Conservation (phyloP, 1,284 basidiomycete genomes). For the Schizophyllum commune region DNA sequence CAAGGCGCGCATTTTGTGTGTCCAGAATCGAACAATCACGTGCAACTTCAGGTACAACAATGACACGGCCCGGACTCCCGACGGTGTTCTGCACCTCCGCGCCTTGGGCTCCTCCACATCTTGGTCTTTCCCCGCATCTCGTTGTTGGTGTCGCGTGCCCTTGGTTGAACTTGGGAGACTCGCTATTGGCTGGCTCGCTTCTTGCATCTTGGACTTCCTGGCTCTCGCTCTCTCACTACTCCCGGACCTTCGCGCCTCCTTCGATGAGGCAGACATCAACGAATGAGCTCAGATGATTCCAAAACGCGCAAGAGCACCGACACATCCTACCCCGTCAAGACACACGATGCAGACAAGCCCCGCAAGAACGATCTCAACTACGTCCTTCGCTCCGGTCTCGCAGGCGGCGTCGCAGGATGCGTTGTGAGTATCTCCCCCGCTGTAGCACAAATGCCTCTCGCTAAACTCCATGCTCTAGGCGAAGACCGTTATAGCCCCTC, state of each 20-base stretch:
- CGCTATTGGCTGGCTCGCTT: no score
- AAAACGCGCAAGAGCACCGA: background rate
- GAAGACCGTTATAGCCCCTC: constrained; percentile 94
- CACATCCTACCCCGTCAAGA: no score
- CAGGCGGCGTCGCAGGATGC: constrained; percentile 91
- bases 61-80: background rate
- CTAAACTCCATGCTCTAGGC: constrained; percentile 45
- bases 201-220: background rate
- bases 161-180: no score
- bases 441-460: constrained; percentile 8
- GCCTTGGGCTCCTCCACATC: no score
- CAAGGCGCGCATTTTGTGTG: background rate
- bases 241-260: background rate
- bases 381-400: constrained; percentile 75
- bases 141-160: no score
- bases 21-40: background rate
- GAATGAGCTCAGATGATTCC: background rate
- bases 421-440: constrained; percentile 52
- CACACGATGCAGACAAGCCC: no score
- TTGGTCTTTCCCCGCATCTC: no score
- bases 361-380: constrained; percentile 51
- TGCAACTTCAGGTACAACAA: background rate
- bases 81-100: background rate
- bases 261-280: background rate
- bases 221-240: background rate